Evolutionary conservation across 495 filamentous ascomycete species (phyloP), one percentile per base, ranked within the genome.

Genomic region (Pyrenula aspistea): DNA sequence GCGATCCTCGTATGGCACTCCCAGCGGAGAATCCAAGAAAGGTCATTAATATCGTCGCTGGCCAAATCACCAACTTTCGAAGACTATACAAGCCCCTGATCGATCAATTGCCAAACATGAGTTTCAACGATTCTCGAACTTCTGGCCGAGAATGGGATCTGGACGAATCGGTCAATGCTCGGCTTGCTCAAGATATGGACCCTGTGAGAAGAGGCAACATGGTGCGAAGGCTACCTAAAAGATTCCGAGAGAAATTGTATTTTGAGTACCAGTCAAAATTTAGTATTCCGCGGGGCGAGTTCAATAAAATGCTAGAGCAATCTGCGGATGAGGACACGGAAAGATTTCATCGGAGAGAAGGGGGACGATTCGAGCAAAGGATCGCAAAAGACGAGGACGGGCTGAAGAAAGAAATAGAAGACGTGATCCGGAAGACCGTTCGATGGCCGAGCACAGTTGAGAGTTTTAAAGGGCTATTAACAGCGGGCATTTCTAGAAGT

Each of bases 241-340:
- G 83, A 0, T 97, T 98, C 78, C 80, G 93, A 12, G 77, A 87
- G 52, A 91, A 89, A 60, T 68, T 98, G 1, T 98, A 97, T 71
- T 94, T 93, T 69, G 83, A 89, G 62, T 97, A 95, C 62, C 93
- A 96, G 68, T 78, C 84, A 60, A 91, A 94, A 63, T 96, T 86
- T 61, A 77, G 78, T 31, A 94, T 97, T 31, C 91, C 93, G 0
- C 84, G 81, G 22, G 73, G 75, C 1, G 88, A 95, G 48, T 98
- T 96, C 68, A 69, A 87, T 58, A 81, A 86, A 65, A 91, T 98
- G 86, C 82, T 96, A 66, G 81, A 88, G 57, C 78, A 82, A 53
- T 81, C 71, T 53, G 73, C 64, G 51, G 82, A 89, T 59, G 83
- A 88, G 56, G 85, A 91, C 58, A 73, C 79, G 3, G 74, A 74